A percentile compares a stretch with the other conserved stretches of the same genome.
Conservation (phyloP, 345 rosid species). For the Durio zibethinus region DNA sequence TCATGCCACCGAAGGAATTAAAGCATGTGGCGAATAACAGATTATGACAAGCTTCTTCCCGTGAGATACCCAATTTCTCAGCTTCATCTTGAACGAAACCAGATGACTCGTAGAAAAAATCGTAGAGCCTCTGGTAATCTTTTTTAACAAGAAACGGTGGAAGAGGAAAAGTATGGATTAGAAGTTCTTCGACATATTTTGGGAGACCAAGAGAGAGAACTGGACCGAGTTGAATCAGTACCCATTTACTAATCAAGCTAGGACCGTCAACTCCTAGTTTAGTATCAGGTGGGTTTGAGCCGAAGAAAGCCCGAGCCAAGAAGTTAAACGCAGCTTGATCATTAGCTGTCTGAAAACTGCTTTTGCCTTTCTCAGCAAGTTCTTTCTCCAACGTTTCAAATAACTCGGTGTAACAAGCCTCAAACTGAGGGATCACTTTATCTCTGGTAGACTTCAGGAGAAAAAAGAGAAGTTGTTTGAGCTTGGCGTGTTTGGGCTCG, state of each 20-base stretch:
- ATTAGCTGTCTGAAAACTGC: conserved; percentile 36
- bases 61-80: conserved; percentile 56
- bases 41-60: conserved; percentile 85
- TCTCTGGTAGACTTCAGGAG: conserved; percentile 55
- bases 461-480: conserved; percentile 63
- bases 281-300: conserved; percentile 52
- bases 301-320: conserved; percentile 52
- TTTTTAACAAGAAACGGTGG: conserved; percentile 58
- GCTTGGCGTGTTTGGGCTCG: conserved; percentile 68
- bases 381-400: conserved; percentile 58
- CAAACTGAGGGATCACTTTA: conserved; percentile 73
- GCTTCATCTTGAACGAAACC: conserved; percentile 68
- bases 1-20: conserved; percentile 85
- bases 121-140: conserved; percentile 71
- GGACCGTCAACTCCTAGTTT: conserved; percentile 69
- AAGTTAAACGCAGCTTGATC: conserved; percentile 76
- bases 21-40: conserved; percentile 81
- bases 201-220: conserved; percentile 63
- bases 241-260: conserved; percentile 54
- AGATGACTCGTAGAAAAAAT: conserved; percentile 55
- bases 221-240: conserved; percentile 61
- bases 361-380: conserved; percentile 57
- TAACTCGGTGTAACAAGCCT: conserved; percentile 38
- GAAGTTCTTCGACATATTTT: conserved; percentile 39
- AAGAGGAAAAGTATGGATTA: conserved; percentile 56